Evolutionary conservation across 2,329 filamentous ascomycete genomes (phyloP).

Genomic region (Beauveria sp.): DNA sequence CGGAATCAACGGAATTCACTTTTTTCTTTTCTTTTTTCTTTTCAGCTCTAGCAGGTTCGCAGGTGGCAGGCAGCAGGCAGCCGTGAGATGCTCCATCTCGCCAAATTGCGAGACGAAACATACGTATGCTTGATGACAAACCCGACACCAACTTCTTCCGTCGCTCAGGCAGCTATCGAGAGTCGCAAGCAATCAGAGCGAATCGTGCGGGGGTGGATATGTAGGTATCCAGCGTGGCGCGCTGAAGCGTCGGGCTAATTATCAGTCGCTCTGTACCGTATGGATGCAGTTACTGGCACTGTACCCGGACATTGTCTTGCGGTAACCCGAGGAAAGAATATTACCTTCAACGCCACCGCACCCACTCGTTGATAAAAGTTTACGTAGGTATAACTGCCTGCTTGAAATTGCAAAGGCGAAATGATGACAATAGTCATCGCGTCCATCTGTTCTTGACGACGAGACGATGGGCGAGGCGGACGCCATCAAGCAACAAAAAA

Average conservation of each 20-base stretch:
- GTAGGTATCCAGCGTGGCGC: not conserved
- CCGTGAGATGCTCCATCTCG: not conserved
- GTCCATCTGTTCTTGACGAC: too few relatives aligned
- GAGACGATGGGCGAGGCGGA: too few relatives aligned
- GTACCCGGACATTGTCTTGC: not conserved
- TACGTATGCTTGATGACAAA: not conserved
- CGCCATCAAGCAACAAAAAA: too few relatives aligned
- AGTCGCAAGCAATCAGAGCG: not conserved
- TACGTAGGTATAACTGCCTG: too few relatives aligned
- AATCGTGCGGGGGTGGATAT: conserved; percentile 6
- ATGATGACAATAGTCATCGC: too few relatives aligned
- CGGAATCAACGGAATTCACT: not conserved
- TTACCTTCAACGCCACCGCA: too few relatives aligned
- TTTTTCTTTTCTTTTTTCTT: not conserved
- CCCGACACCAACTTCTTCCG: not conserved
- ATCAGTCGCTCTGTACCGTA: not conserved
- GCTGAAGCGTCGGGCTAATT: not conserved
- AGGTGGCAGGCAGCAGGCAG: not conserved
- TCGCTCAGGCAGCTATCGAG: not conserved
- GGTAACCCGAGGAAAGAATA: not conserved
- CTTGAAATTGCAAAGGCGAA: too few relatives aligned
- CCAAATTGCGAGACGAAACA: not conserved
- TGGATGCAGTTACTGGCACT: not conserved
- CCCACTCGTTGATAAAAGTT: too few relatives aligned
- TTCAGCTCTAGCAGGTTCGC: not conserved